Base-by-base conservation (phyloP, 768 basidiomycete species). In the Lactarius tabidus region DNA sequence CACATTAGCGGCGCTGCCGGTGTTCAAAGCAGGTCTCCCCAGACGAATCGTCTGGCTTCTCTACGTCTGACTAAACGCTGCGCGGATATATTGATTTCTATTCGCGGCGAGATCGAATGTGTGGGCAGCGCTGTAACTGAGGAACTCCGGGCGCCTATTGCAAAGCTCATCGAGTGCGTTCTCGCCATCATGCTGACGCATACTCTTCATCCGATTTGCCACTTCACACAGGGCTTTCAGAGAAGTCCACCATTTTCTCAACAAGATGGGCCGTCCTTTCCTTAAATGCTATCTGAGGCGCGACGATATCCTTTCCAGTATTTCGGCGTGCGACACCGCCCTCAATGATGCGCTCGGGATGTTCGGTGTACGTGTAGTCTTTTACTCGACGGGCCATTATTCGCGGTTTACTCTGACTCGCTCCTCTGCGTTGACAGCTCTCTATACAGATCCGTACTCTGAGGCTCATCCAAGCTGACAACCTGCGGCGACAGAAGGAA, bases 231-330 rank as follows among this genome's bases (percentile, higher is more conserved):
- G 81, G 17, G 70, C 83, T 0, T 85, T 82, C 69, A 62, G 68
- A 2, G 57, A 74, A 6, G 81, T 90, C 5, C 76, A 78, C 45
- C 68, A 71, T 2, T 82, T 91, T 67, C 78, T 90, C 31, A 71
- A 79, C 60, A 86, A 84, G 68, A 85, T 90, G 67, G 77, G 79
- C 18, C 78, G 89, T 1, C 88, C 91, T 0, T 93, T 91, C 77
- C 75, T 93, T 67, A 90, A 90, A 74, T 80, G 89, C 5, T 92
- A 90, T 71, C 79, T 93, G 43, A 85, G 86, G 71, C 82, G 89
- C 51, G 86, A 89, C 41, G 89, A 92, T 67, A 87, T 87, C 33
- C 71, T 80, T 18, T 75, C 77, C 3, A 81, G 83, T 36, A 83
- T 91, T 41, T 70, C 73, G 0, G 75, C 72, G 2, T 88, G 86